Base-by-base conservation (phyloP, 305 asterid genomes). In the Stenogyne calaminthoides region DNA sequence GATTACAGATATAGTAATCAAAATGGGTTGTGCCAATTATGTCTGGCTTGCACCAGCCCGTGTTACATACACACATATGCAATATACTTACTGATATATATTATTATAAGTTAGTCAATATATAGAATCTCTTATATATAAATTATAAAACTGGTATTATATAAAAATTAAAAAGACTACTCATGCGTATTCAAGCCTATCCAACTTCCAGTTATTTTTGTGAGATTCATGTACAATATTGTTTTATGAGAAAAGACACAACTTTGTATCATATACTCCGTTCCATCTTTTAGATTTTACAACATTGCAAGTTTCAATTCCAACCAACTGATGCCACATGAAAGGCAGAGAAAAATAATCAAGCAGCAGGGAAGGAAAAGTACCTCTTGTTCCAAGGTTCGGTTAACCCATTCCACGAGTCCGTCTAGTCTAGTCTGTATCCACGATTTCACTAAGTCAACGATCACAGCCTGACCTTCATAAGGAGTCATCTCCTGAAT, bases 401-500 rank as follows among this genome's bases (percentile, higher is more conserved):
- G 82, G 74, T 84, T 85, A 76, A 91, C 91, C 98, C 98, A 93
- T 80, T 91, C 97, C 74, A 80, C 63, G 32, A 91, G 85, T 68
- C 95, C 85, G 64, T 91, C 96, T 51, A 89, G 83, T 79, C 98
- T 84, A 4, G 91, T 85, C 71, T 72, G 80, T 76, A 88, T 91
- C 98, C 98, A 93, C 16, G 93, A 82, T 65, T 89, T 86, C 63
- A 89, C 98, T 77, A 93, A 82, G 79, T 77, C 80, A 42, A 75
- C 77, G 32, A 93, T 87, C 72, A 88, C 95, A 76, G 91, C 80
- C 81, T 91, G 96, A 74, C 94, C 87, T 85, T 91, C 98, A 42
- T 85, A 93, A 69, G 98, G 98, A 83, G 85, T 72, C 96, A 93
- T 89, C 86, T 93, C 98, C 81, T 87, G 93, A 76, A 93, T 93